phyloP scores from a whole-genome alignment of 176 grass and related monocot species.

The Thinopyrum elongatum region DNA sequence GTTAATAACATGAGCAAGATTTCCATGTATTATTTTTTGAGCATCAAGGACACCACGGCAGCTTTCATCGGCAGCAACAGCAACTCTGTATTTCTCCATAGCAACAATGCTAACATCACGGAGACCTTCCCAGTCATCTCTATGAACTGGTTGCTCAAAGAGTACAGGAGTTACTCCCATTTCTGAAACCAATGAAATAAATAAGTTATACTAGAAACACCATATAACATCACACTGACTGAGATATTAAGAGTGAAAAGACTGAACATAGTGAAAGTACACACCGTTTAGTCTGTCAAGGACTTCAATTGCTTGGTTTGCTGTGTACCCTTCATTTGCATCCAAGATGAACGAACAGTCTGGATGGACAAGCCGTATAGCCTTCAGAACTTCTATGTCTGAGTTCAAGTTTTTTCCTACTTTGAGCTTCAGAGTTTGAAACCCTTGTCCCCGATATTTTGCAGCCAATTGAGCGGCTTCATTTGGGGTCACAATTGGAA shows the following conservation, averaged over 20 bases:
- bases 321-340: constrained; percentile 89
- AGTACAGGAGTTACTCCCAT: constrained; percentile 85
- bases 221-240: neutral
- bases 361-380: constrained; percentile 71
- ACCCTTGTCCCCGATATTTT: constrained; percentile 76
- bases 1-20: constrained; percentile 91
- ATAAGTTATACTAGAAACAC: neutral
- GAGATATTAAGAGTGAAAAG: neutral
- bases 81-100: constrained; percentile 78
- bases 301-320: constrained; percentile 88
- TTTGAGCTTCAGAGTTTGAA: constrained; percentile 88
- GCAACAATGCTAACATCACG: constrained; percentile 59
- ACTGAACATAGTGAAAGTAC: neutral
- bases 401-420: constrained; percentile 87
- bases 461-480: constrained; percentile 86
- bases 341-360: constrained; percentile 90
- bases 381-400: constrained; percentile 79
- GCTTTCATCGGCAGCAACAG: constrained; percentile 95
- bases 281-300: constrained; percentile 87
- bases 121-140: constrained; percentile 93
- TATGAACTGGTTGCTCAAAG: constrained; percentile 94
- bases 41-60: constrained; percentile 75
- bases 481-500: constrained; percentile 87
- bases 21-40: constrained; percentile 72
- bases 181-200: constrained; percentile 47